These are phyloP conservation scores for Waltergamsia citrina DNA, from an alignment of 2,329 filamentous ascomycete genomes.

Conservation along the genomic window DNA sequence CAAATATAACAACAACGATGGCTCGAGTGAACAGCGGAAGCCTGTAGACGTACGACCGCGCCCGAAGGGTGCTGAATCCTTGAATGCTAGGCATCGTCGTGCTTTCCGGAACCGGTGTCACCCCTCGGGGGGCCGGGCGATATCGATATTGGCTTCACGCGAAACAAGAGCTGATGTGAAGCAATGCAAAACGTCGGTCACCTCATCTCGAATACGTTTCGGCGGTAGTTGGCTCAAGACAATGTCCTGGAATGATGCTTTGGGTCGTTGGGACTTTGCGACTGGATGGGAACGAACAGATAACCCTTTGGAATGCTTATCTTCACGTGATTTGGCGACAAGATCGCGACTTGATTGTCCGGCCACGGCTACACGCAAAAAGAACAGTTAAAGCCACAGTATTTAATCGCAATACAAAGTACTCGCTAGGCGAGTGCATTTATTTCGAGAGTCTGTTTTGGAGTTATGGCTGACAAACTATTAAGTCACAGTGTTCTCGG, in stretches of 20 bases:
- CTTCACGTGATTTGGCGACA: conserved; percentile 13
- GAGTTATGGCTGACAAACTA: too few species aligned
- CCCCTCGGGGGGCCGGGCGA: background rate
- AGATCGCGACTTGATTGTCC: too few species aligned
- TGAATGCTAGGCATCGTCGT: conserved; percentile 22
- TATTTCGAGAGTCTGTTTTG: too few species aligned
- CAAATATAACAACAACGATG: conserved; percentile 55
- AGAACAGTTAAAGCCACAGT: too few species aligned
- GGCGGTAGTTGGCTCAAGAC: background rate
- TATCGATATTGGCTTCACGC: too few species aligned
- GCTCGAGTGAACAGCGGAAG: conserved; percentile 81
- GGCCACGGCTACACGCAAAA: too few species aligned
- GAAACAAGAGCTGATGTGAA: background rate
- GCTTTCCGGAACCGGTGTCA: background rate
- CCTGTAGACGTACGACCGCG: conserved; percentile 73
- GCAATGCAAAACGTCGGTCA: too few species aligned
- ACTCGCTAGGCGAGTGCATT: too few species aligned
- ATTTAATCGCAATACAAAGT: too few species aligned
- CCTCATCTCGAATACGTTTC: too few species aligned
- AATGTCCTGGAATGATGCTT: background rate
- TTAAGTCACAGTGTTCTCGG: too few species aligned
- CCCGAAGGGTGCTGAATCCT: conserved; percentile 58
- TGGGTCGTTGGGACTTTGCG: background rate
- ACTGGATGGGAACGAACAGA: conserved; percentile 5
- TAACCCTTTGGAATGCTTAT: conserved; percentile 7